Conservation (phyloP, 495 filamentous ascomycete genomes). For the Tuber calosporum region DNA sequence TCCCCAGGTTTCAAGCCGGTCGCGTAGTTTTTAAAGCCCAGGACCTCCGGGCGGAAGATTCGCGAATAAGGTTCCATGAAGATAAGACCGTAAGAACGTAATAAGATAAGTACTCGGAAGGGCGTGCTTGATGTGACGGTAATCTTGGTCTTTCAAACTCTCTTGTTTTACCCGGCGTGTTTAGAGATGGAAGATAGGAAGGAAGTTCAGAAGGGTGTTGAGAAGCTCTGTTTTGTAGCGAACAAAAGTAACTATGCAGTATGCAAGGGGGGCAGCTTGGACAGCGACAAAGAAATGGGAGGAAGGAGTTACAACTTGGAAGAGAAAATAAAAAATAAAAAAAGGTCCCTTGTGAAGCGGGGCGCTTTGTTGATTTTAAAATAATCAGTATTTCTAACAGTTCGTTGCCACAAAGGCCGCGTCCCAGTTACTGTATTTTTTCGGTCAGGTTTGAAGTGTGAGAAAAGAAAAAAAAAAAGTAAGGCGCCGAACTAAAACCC, state of each 20-base stretch:
- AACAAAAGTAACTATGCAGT: neutral
- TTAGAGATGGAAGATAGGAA: neutral
- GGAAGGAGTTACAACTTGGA: neutral
- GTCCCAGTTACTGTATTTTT: neutral
- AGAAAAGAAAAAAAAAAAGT: neutral
- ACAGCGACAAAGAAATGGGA: constrained; percentile 32
- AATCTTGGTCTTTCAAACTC: neutral
- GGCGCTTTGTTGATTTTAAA: neutral
- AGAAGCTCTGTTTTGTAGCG: neutral
- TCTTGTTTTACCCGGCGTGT: neutral
- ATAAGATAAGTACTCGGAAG: neutral
- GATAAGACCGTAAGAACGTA: neutral
- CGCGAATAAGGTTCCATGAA: constrained; percentile 26
- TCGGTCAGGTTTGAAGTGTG: neutral
- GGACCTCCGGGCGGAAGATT: constrained; percentile 16
- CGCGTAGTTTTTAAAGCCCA: constrained; percentile 22
- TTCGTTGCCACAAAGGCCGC: constrained; percentile 4
- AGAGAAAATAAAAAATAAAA: neutral
- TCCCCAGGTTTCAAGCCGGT: constrained; percentile 12
- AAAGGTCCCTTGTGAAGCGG: neutral
- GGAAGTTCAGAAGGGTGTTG: neutral
- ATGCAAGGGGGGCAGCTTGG: constrained; percentile 29
- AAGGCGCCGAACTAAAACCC: neutral
- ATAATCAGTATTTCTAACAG: neutral
- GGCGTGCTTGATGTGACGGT: neutral